Percentiles rank a stretch among this genome's conserved stretches.
These are phyloP conservation scores for Fraxinus greggii DNA, from an alignment of 305 asterid species.

Conservation along the genomic window DNA sequence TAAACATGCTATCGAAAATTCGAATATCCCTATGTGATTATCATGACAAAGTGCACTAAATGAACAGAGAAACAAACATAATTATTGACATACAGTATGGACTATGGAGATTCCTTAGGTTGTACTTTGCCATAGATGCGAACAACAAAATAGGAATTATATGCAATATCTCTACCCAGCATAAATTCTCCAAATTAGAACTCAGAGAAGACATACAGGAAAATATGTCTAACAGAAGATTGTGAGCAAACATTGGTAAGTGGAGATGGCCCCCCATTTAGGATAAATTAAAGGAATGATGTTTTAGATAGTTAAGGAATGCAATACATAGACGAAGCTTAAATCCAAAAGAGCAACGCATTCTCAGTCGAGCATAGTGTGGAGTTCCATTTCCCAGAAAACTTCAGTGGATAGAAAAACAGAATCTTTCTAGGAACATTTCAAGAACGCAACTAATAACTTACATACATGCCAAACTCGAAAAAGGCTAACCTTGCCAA, in stretches of 20 bases:
- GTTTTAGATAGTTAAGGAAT: no score
- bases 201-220: conserved; percentile 1
- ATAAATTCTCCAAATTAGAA: not conserved
- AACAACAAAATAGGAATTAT: not conserved
- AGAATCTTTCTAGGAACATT: no score
- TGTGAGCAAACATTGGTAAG: not conserved
- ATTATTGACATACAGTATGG: not conserved
- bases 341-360: no score
- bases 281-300: no score
- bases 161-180: not conserved
- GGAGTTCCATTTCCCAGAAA: no score
- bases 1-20: no score
- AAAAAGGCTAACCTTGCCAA: no score
- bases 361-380: no score
- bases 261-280: no score
- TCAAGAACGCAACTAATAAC: no score
- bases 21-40: not conserved
- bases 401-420: no score
- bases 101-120: not conserved
- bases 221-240: conserved; percentile 13
- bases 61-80: not conserved
- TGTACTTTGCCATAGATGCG: not conserved
- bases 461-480: not conserved
- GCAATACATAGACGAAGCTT: no score
- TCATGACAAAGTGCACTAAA: not conserved